phyloP scores from a whole-genome alignment of 2,329 filamentous ascomycete genomes.

The Cladophialophora carrionii region DNA sequence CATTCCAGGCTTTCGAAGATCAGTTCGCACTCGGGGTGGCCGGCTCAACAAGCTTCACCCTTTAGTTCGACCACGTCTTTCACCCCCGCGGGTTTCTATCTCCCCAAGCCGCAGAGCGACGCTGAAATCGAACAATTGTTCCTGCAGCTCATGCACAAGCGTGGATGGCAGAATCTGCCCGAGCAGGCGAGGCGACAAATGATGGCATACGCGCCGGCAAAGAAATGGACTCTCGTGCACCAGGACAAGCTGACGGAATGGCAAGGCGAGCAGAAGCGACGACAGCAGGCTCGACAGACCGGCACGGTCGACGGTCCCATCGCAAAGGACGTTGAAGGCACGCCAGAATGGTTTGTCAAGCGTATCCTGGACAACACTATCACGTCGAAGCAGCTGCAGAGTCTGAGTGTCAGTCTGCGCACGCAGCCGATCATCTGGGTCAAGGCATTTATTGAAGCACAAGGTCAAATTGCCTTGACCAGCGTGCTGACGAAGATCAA shows the following conservation, averaged over 20 bases:
- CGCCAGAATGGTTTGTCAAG: slow-evolving; percentile 96
- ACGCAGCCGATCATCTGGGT: slow-evolving; percentile 99
- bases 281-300: slow-evolving; percentile 71
- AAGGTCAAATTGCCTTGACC: slow-evolving; percentile 93
- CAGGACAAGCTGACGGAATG: slow-evolving; percentile 92
- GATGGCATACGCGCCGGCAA: slow-evolving; percentile 88
- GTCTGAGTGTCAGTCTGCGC: slow-evolving; percentile 88
- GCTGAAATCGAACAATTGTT: slow-evolving; percentile 89
- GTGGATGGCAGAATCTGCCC: slow-evolving; percentile 95
- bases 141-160: slow-evolving; percentile 90
- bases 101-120: slow-evolving; percentile 77
- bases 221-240: slow-evolving; percentile 97
- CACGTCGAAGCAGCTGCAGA: slow-evolving; percentile 86
- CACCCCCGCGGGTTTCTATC: slow-evolving; percentile 59
- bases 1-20: slow-evolving; percentile 48
- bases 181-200: slow-evolving; percentile 94
- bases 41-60: slow-evolving; percentile 50
- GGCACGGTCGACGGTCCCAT: slow-evolving; percentile 66
- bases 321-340: slow-evolving; percentile 87
- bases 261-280: slow-evolving; percentile 90
- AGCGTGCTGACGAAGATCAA: slow-evolving; percentile 94
- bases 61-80: slow-evolving; percentile 56
- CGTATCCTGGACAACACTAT: slow-evolving; percentile 96
- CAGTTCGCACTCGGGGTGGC: slow-evolving; percentile 48
- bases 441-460: slow-evolving; percentile 92